Base-by-base conservation (phyloP, 2,329 filamentous ascomycete species). In the Lasiodiplodia citricola region DNA sequence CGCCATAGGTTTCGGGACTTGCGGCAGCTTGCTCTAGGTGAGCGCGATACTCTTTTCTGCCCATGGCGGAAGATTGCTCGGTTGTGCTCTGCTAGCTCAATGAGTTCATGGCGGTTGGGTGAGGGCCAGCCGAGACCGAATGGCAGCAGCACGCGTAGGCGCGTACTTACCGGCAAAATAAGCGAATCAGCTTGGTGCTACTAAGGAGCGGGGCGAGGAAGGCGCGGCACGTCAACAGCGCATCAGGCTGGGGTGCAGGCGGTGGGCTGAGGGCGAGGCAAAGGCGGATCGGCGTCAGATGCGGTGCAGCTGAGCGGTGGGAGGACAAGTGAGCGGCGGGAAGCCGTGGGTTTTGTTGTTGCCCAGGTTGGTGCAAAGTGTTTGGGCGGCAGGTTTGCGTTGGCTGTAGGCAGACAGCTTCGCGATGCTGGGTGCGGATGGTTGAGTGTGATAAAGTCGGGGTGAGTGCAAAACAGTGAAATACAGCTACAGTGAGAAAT, bases 1-100 rank as follows among this genome's bases (percentile, higher is more conserved):
- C 82, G 60, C 84, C 80, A 0, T 80, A 23, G 8, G 14, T 71
- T 57, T 88, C 81, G 2, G 73, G 73, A 23, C 79, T 74, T 51
- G 74, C 70, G 7, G 78, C 80, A 8, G 79, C 83, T 54, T 80
- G 79, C 35, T 76, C 81, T 74, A 84, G 80, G 75, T 94, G 91
- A 63, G 83, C 81, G 58, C 88, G 83, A 77, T 92, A 94, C 44
- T 87, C 85, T 74, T 86, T 87, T 69, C 89, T 85, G 71, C 89
- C 86, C 92, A 94, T 94, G 67, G 16, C 78, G 72, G 51, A 28
- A 31, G 21, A 21, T 8, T 10, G 55, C 37, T 57, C 60, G 51
- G 60, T 41, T 28, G n/a, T 8, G 60, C 25, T 35, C 74, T 73
- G 31, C 41, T 57, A 25, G 31, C 28, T 56, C 16, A 50, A 28